These are phyloP conservation scores for Phanerochaete sordida DNA, from an alignment of 768 basidiomycete species.

Conservation along the genomic window DNA sequence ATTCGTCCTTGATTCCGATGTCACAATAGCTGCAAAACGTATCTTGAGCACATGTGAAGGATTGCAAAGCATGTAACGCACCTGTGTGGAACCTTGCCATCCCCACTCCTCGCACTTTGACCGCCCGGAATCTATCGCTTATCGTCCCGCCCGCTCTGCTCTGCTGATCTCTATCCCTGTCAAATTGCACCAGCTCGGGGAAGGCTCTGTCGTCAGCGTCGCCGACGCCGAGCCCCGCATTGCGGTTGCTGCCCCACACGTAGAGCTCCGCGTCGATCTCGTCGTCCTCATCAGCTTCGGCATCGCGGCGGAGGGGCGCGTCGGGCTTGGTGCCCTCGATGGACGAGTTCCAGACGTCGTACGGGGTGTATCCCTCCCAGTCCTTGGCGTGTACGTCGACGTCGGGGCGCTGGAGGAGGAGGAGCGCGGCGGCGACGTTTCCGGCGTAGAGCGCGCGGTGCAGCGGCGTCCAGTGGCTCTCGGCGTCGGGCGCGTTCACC, in stretches of 20 bases:
- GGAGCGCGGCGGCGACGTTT: slow-evolving; percentile 67
- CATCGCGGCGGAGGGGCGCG: slow-evolving; percentile 11
- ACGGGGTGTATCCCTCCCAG: slow-evolving; percentile 84
- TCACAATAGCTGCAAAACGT: slow-evolving; percentile 47
- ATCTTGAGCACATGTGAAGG: background rate
- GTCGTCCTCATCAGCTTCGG: slow-evolving; percentile 20
- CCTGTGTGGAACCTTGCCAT: slow-evolving; percentile 94
- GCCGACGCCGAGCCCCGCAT: slow-evolving; percentile 83
- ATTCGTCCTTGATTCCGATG: slow-evolving; percentile 69
- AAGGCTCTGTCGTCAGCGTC: slow-evolving; percentile 73
- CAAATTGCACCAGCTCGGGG: slow-evolving; percentile 72
- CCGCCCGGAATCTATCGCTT: slow-evolving; percentile 53
- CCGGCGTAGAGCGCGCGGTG: slow-evolving; percentile 84
- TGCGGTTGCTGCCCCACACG: slow-evolving; percentile 85
- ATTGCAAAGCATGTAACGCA: slow-evolving; percentile 24
- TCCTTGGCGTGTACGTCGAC: slow-evolving; percentile 75
- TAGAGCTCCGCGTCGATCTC: slow-evolving; percentile 51
- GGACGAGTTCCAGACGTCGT: slow-evolving; percentile 92
- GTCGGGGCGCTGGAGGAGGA: slow-evolving; percentile 73
- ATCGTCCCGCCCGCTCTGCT: slow-evolving; percentile 2
- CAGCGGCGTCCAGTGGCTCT: slow-evolving; percentile 89
- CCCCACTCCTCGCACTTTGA: slow-evolving; percentile 59
- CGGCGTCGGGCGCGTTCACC: slow-evolving; percentile 75
- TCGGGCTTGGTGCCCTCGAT: slow-evolving; percentile 66
- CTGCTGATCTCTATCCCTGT: background rate